phyloP scores from a whole-genome alignment of 2,329 filamentous ascomycete species.

The Neonectria neomacrospora region DNA sequence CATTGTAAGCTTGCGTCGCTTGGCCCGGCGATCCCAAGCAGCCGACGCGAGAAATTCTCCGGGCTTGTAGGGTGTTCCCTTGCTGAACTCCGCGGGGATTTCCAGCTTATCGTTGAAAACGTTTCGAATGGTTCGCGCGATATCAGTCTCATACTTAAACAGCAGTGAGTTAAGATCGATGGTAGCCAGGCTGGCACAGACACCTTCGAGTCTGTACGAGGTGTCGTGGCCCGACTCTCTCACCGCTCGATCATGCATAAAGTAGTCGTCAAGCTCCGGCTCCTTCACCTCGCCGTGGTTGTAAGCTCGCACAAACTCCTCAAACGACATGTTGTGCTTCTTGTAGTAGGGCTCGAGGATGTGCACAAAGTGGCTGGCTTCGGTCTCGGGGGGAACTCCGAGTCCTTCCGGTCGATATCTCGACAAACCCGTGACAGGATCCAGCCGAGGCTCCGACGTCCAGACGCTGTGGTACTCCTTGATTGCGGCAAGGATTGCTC shows the following conservation, averaged over 20 bases:
- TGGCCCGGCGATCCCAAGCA: constrained; percentile 89
- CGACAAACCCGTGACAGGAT: constrained; percentile 81
- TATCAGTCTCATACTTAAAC: constrained; percentile 97
- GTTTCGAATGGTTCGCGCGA: constrained; percentile 84
- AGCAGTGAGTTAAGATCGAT: constrained; percentile 94
- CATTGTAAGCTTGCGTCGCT: constrained; percentile 83
- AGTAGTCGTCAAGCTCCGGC: constrained; percentile 93
- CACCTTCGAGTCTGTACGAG: constrained; percentile 88
- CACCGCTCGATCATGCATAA: constrained; percentile 93
- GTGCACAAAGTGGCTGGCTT: constrained; percentile 86
- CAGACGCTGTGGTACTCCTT: constrained; percentile 96
- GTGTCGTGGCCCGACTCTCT: constrained; percentile 98
- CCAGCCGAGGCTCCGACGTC: constrained; percentile 81
- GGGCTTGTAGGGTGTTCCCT: constrained; percentile 69
- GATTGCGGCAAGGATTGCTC: constrained; percentile 88
- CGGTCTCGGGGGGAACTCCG: constrained; percentile 92
- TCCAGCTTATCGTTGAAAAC: constrained; percentile 84
- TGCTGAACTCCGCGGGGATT: constrained; percentile 86
- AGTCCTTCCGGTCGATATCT: constrained; percentile 85
- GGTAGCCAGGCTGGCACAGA: constrained; percentile 89
- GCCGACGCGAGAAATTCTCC: constrained; percentile 84
- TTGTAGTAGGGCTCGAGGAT: constrained; percentile 83
- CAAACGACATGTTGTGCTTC: constrained; percentile 84
- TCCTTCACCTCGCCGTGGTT: constrained; percentile 81
- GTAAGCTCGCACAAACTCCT: constrained; percentile 89